phyloP scores from a whole-genome alignment of 1,139 yeast genomes.

The Debaryomyces fabryi region DNA sequence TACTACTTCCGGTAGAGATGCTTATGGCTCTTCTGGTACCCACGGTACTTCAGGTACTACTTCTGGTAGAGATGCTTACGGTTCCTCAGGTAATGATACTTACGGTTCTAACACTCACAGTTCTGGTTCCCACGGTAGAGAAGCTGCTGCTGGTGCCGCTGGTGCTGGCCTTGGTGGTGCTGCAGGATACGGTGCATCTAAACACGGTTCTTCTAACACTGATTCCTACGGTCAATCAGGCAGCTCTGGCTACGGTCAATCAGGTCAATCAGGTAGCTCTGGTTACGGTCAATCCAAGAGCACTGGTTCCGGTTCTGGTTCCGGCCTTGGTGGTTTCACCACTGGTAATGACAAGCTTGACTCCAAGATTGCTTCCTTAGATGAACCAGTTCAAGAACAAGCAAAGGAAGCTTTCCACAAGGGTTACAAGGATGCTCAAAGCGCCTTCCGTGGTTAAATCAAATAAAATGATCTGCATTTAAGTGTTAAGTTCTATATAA shows the following conservation, averaged over 20 bases:
- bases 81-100: constrained; percentile 9
- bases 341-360: constrained; percentile 41
- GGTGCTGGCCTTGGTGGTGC: constrained; percentile 9
- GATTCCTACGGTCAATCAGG: constrained; percentile 6
- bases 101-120: constrained; percentile 15
- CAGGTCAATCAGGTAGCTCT: constrained; percentile 7
- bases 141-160: constrained; percentile 1
- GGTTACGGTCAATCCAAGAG: constrained; percentile 8
- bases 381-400: constrained; percentile 36
- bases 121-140: constrained; percentile 6
- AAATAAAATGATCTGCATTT: constrained; percentile 3
- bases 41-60: neutral
- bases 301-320: constrained; percentile 8
- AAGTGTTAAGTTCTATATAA: constrained; percentile 4
- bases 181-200: constrained; percentile 4
- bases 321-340: constrained; percentile 24
- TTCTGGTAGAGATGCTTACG: constrained; percentile 12
- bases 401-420: constrained; percentile 42
- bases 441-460: constrained; percentile 19
- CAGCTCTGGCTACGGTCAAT: constrained; percentile 8
- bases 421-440: constrained; percentile 41
- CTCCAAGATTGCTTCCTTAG: constrained; percentile 35
- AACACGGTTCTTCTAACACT: constrained; percentile 2
- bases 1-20: constrained; percentile 11
- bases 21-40: constrained; percentile 13